A percentile compares a stretch with the other conserved stretches of the same genome.
Evolutionary conservation across 345 rosid genomes (phyloP).

Genomic region (Populus tremula): DNA sequence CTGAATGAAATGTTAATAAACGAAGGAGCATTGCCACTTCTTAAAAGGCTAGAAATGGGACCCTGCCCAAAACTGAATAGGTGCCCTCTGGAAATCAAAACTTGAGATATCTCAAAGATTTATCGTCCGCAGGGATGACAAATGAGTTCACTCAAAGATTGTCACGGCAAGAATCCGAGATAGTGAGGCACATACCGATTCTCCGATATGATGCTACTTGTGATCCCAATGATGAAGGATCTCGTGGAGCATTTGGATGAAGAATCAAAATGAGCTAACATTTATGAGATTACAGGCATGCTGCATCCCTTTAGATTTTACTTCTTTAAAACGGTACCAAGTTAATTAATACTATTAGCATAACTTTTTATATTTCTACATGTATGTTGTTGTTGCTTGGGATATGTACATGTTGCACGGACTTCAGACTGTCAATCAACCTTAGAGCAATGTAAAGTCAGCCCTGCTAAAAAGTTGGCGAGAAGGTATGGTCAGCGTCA

Average conservation of each 20-base stretch:
- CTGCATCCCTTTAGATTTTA: not conserved
- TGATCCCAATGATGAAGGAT: not conserved
- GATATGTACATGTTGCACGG: not conserved
- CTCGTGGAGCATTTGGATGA: not conserved
- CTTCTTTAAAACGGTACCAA: not conserved
- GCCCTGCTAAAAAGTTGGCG: too few relatives aligned
- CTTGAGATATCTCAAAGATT: not conserved
- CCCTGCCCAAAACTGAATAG: not conserved
- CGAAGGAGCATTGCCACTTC: slow-evolving; percentile 5
- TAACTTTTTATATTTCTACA: not conserved
- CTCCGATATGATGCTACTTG: not conserved
- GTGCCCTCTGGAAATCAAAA: not conserved
- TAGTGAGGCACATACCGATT: not conserved
- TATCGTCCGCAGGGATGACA: not conserved
- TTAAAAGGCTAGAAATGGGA: not conserved
- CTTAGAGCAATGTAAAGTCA: too few relatives aligned
- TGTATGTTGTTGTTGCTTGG: not conserved
- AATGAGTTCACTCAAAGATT: not conserved
- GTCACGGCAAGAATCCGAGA: not conserved
- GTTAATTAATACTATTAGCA: not conserved
- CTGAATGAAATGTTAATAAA: not conserved
- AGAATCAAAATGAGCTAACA: not conserved
- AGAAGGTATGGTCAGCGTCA: too few relatives aligned
- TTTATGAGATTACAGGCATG: not conserved
- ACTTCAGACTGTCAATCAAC: too few relatives aligned